Base-by-base conservation (phyloP, 192 early-diverging fungal genomes). In the Coemansia sp. region DNA sequence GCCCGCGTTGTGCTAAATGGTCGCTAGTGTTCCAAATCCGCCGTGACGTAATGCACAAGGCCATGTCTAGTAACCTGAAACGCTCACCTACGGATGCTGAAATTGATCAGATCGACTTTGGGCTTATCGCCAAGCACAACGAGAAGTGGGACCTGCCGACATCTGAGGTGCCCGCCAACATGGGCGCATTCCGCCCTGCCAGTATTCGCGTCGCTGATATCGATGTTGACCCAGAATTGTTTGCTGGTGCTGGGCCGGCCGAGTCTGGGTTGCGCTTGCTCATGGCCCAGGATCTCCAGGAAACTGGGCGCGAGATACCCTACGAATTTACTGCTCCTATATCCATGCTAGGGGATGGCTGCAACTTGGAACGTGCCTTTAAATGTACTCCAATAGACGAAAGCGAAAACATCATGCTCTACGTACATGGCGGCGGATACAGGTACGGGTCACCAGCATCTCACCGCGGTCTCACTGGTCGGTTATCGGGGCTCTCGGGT, bases 371-470 rank as follows among this genome's bases (percentile, higher is more conserved):
- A 19, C 58, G 29, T 1, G 51, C 31, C 34, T 81, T 81, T 46
- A 53, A 41, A 7, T 76, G 71, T 27, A 29, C 37, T 21, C 79
- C 79, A 37, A 19, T 76, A 10, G 21, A 45, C 2, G 41, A 5
- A 10, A 53, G 73, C n/a, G 85, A 87, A 39, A 75, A 78, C n/a
- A 85, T 89, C 2, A 68, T 94, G 5, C 74, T 94, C 29, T 95
- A 90, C 66, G 64, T 90, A 31, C 94, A 94, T 62, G 94, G 94
- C 41, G 92, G 92, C 36, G 90, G 76, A 3, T 92, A 89, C 78
- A 75, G 81, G 42, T 44, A 87, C 3, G 77, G 86, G 6, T 82
- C 80, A 7, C 73, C 83, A 25, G 74, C 67, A 0, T 85, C 85
- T 0, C 84, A 88, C 63, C 71, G 89, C 5, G 75, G 48, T n/a